A percentile compares a stretch with the other conserved stretches of the same genome.
Conservation (phyloP, 2,329 filamentous ascomycete genomes). For the Aspergillus felis region DNA sequence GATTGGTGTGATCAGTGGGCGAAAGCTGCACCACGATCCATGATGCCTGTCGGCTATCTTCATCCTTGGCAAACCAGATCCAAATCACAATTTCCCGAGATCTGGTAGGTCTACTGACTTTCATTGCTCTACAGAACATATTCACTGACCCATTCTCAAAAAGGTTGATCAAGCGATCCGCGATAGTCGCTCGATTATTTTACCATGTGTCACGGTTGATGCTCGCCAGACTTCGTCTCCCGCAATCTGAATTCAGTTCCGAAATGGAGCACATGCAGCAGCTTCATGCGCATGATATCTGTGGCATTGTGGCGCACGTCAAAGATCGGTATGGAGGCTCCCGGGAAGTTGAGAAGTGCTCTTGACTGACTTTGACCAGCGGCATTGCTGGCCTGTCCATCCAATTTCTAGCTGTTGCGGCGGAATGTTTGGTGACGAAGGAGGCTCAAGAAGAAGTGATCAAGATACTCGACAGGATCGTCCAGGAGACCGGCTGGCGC, state of each 20-base stretch:
- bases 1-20: slow-evolving; percentile 82
- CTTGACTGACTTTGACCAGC: slow-evolving; percentile 25
- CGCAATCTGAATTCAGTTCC: slow-evolving; percentile 53
- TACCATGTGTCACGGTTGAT: slow-evolving; percentile 85
- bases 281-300: slow-evolving; percentile 77
- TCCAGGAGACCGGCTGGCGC: slow-evolving; percentile 73
- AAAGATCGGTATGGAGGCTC: slow-evolving; percentile 60
- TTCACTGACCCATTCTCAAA: slow-evolving; percentile 3
- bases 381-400: slow-evolving; percentile 76
- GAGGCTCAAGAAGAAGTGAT: slow-evolving; percentile 79
- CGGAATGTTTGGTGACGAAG: slow-evolving; percentile 64
- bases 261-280: slow-evolving; percentile 69
- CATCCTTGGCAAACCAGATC: slow-evolving; percentile 62
- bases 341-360: neutral
- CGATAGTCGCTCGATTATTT: slow-evolving; percentile 77
- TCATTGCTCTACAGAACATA: neutral
- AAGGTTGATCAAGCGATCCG: slow-evolving; percentile 77
- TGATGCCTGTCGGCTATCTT: slow-evolving; percentile 80
- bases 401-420: slow-evolving; percentile 73
- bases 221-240: slow-evolving; percentile 74
- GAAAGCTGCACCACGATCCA: slow-evolving; percentile 70
- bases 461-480: slow-evolving; percentile 69
- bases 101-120: slow-evolving; percentile 59
- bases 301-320: slow-evolving; percentile 81
- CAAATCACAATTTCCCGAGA: slow-evolving; percentile 76